Base-by-base conservation (phyloP, 345 rosid genomes). In the Anacardium occidentale region DNA sequence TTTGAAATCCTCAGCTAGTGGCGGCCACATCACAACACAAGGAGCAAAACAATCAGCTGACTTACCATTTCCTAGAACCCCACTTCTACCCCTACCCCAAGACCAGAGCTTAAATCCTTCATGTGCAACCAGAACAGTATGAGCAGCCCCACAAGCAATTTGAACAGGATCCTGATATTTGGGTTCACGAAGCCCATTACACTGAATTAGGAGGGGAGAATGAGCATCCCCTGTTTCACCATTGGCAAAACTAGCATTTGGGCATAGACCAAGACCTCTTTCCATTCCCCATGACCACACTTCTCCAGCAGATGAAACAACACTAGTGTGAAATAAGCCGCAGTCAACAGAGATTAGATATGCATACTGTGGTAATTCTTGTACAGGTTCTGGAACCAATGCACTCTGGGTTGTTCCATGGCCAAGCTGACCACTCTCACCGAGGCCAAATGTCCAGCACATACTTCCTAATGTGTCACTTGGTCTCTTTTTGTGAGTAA, bases 241-340 rank as follows among this genome's bases (percentile, higher is more conserved):
- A 54, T 83, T 89, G 0, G 80, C 10, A 62, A 81, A 89, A 68
- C 80, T 79, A 75, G 94, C 96, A 79, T 86, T 86, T 0, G 97
- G 98, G 80, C 97, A 91, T 70, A 94, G 81, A 42, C 98, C 98
- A 62, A 94, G 80, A 48, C 98, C 98, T 75, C 79, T 90, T 77
- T 85, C 93, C 98, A 93, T 91, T 58, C 97, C 98, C 98, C 98
- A 94, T 0, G 96, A 91, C 98, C 97, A 87, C 61, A 90, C 85
- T 14, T 79, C 89, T 78, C 98, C 98, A 6, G 82, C 89, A 9
- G 91, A 88, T 9, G 98, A 90, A 70, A 90, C 94, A 66, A 87
- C 94, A 50, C 94, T 88, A 9, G 97, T 93, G 74, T 93, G 97
- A 77, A 93, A 93, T 69, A 93, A 77, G 69, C 98, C 98, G 84